A percentile compares a stretch with the other conserved stretches of the same genome.
Conservation (phyloP, 768 basidiomycete genomes). For the Xerocomus spinulosus region DNA sequence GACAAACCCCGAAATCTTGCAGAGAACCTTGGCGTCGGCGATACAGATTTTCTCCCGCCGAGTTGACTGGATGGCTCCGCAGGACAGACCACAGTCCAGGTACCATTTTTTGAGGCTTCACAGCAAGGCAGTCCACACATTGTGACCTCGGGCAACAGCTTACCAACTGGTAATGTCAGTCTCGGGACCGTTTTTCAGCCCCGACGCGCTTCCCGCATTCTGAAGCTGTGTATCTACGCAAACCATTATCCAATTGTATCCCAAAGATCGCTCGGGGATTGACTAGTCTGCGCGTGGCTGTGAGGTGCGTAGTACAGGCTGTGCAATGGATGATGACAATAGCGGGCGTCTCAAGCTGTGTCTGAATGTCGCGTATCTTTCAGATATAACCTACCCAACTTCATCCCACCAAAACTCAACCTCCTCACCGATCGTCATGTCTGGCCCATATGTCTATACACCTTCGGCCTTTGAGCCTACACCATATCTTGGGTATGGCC, state of each 20-base stretch:
- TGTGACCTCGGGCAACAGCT: background rate
- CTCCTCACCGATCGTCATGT: slow-evolving; percentile 28
- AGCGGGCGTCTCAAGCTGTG: slow-evolving; percentile 11
- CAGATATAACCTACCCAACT: slow-evolving; percentile 15
- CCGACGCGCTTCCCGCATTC: background rate
- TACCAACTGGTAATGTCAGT: background rate
- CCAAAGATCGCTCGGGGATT: slow-evolving; percentile 2
- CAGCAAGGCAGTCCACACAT: background rate
- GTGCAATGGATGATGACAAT: slow-evolving; percentile 5
- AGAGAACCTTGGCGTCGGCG: background rate
- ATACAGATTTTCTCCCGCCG: background rate
- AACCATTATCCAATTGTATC: too few species aligned
- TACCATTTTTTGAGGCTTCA: background rate
- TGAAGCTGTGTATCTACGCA: slow-evolving; percentile 1
- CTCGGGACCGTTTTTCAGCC: background rate
- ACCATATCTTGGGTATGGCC: slow-evolving; percentile 32
- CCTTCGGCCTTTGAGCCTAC: slow-evolving; percentile 35
- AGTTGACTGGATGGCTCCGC: background rate
- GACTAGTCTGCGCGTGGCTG: slow-evolving; percentile 13
- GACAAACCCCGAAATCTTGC: background rate
- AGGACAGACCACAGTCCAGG: too few species aligned
- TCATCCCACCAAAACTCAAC: background rate
- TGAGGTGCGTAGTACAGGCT: slow-evolving; percentile 15
- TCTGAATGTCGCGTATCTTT: slow-evolving; percentile 1
- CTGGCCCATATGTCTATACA: slow-evolving; percentile 41